phyloP scores from a whole-genome alignment of 208 protist species.

The Leishmania major region DNA sequence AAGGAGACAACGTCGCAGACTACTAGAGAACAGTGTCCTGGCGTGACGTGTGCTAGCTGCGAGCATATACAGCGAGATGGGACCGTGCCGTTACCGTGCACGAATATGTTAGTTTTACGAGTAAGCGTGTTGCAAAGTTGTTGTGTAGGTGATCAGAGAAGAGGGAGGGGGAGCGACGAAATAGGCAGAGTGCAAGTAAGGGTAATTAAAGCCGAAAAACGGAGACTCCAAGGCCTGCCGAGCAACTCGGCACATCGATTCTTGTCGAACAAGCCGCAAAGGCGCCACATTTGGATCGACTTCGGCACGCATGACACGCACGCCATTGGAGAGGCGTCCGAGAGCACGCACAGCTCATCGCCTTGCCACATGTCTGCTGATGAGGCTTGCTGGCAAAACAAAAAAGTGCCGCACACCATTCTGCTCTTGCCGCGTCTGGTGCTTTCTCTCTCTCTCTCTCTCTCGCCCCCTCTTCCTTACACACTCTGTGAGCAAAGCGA shows the following conservation, averaged over 20 bases:
- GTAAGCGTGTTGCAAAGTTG: background rate
- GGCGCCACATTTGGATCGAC: background rate
- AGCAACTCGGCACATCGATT: background rate
- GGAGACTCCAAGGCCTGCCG: background rate
- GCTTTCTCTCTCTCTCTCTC: background rate
- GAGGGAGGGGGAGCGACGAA: background rate
- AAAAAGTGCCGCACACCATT: background rate
- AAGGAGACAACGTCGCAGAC: background rate
- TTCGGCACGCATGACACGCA: background rate
- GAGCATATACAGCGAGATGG: background rate
- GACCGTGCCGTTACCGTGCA: background rate
- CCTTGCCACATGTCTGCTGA: background rate
- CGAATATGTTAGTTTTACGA: too few species aligned
- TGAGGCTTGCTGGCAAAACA: background rate
- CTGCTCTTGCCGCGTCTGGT: background rate
- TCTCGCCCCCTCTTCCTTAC: background rate
- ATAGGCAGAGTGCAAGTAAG: background rate
- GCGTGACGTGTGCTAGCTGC: background rate
- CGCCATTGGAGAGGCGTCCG: background rate
- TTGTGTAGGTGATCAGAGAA: background rate
- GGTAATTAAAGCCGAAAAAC: background rate
- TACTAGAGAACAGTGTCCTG: background rate
- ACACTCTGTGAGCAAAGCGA: background rate
- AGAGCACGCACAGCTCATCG: background rate
- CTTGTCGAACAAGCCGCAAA: background rate